phyloP scores from a whole-genome alignment of 805 yeast species.

The Metschnikowia sp. region DNA sequence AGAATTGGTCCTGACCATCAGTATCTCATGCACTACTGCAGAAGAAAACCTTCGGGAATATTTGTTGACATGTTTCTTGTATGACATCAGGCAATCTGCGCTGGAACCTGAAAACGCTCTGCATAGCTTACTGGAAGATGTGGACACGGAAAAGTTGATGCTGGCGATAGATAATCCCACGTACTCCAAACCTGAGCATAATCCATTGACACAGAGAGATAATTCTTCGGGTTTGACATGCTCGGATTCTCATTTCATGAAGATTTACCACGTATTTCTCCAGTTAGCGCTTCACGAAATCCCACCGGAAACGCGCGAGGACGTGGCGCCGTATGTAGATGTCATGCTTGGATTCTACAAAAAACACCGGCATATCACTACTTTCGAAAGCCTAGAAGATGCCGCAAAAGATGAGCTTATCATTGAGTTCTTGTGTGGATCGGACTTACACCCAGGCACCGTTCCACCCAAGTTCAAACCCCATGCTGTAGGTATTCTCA shows the following conservation, averaged over 20 bases:
- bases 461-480: constrained; percentile 14
- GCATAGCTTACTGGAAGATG: not conserved
- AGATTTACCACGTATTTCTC: constrained; percentile 22
- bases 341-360: constrained; percentile 24
- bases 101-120: too few species aligned
- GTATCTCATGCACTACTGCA: not conserved
- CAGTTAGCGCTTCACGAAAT: constrained; percentile 20
- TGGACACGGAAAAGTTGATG: constrained; percentile 6
- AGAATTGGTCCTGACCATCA: not conserved
- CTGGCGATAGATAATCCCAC: constrained; percentile 1
- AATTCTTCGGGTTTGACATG: constrained; percentile 14
- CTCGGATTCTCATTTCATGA: constrained; percentile 19
- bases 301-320: constrained; percentile 7
- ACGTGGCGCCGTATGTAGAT: constrained; percentile 16
- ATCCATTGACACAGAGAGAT: not conserved
- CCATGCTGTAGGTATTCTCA: not conserved
- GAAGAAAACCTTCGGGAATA: constrained; percentile 1
- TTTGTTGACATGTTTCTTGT: not conserved
- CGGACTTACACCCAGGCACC: constrained; percentile 8
- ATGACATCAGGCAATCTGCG: not conserved
- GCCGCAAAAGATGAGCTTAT: constrained; percentile 12
- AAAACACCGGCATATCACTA: constrained; percentile 19
- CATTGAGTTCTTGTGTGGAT: constrained; percentile 18
- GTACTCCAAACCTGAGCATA: not conserved
- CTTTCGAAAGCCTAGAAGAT: constrained; percentile 16